Evolutionary conservation across 495 filamentous ascomycete genomes (phyloP).

Genomic region (Hamigera avellanea): DNA sequence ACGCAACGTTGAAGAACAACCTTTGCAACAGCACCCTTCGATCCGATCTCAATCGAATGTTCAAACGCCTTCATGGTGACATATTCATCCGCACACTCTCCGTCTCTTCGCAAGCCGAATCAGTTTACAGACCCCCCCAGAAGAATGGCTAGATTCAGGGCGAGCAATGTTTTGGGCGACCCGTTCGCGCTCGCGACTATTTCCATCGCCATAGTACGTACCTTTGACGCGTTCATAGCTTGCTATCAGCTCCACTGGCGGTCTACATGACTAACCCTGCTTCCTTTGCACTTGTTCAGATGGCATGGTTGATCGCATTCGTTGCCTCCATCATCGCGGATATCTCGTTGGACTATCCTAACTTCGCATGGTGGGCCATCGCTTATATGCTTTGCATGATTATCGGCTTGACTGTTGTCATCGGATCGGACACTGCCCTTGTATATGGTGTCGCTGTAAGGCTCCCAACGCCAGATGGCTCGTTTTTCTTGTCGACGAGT

Average conservation of each 20-base stretch:
- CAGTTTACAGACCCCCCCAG: constrained; percentile 4
- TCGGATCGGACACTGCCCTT: constrained; percentile 68
- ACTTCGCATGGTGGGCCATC: constrained; percentile 82
- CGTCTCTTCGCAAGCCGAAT: constrained; percentile 77
- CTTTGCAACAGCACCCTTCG: not conserved
- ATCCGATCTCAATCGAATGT: no score
- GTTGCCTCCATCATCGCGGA: constrained; percentile 72
- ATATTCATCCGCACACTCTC: constrained; percentile 47
- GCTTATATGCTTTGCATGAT: constrained; percentile 79
- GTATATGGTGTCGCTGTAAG: constrained; percentile 84
- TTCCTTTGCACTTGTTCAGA: constrained; percentile 32
- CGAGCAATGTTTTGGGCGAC: constrained; percentile 88
- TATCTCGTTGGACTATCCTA: constrained; percentile 50
- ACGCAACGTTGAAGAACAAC: no score
- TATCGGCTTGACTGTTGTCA: constrained; percentile 62
- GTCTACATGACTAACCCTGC: not conserved
- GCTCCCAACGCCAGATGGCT: not conserved
- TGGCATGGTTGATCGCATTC: constrained; percentile 91
- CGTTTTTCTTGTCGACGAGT: not conserved
- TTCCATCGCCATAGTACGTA: constrained; percentile 78
- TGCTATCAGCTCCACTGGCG: not conserved
- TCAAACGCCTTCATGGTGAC: constrained; percentile 15
- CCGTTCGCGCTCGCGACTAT: constrained; percentile 92
- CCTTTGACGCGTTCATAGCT: not conserved
- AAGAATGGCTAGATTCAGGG: constrained; percentile 49